phyloP scores from a whole-genome alignment of 257 asterid species.

The Rhazya stricta region DNA sequence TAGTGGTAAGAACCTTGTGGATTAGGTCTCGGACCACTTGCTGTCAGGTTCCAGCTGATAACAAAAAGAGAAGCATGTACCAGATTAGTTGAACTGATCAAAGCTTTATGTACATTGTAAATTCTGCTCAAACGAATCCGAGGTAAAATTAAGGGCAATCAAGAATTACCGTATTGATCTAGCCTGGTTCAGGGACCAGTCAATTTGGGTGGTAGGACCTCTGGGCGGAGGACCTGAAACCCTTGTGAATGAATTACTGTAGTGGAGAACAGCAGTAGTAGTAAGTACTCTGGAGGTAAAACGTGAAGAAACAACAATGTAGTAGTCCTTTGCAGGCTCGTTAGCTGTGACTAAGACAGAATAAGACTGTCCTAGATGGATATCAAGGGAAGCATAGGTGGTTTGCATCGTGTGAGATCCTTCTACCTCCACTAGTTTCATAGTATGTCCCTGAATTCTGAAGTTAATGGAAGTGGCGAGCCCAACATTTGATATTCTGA shows the following conservation, averaged over 20 bases:
- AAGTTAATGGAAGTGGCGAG: slow-evolving; percentile 65
- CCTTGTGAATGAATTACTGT: slow-evolving; percentile 56
- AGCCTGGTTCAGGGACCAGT: slow-evolving; percentile 78
- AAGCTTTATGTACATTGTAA: not conserved
- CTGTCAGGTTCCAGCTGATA: slow-evolving; percentile 74
- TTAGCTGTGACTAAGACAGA: slow-evolving; percentile 84
- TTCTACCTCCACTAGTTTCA: slow-evolving; percentile 93
- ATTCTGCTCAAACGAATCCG: not conserved
- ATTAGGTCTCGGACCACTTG: slow-evolving; percentile 96
- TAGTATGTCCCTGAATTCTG: slow-evolving; percentile 78
- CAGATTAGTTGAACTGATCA: not conserved
- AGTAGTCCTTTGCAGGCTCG: slow-evolving; percentile 80
- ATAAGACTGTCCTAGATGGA: slow-evolving; percentile 86
- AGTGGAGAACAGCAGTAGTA: slow-evolving; percentile 81
- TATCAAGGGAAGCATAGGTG: slow-evolving; percentile 59
- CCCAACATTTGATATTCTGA: slow-evolving; percentile 91
- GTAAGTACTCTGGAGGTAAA: slow-evolving; percentile 73
- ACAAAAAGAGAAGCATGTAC: slow-evolving; percentile 21
- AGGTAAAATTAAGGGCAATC: slow-evolving; percentile 1
- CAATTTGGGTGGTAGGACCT: slow-evolving; percentile 75
- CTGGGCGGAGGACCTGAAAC: slow-evolving; percentile 74
- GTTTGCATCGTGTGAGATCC: slow-evolving; percentile 94
- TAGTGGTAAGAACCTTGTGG: slow-evolving; percentile 98
- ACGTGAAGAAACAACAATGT: slow-evolving; percentile 68
- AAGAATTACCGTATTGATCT: slow-evolving; percentile 71